A percentile compares a stretch with the other conserved stretches of the same genome.
phyloP scores from a whole-genome alignment of 1,284 basidiomycete species.

The Paramarasmius palmivorus region DNA sequence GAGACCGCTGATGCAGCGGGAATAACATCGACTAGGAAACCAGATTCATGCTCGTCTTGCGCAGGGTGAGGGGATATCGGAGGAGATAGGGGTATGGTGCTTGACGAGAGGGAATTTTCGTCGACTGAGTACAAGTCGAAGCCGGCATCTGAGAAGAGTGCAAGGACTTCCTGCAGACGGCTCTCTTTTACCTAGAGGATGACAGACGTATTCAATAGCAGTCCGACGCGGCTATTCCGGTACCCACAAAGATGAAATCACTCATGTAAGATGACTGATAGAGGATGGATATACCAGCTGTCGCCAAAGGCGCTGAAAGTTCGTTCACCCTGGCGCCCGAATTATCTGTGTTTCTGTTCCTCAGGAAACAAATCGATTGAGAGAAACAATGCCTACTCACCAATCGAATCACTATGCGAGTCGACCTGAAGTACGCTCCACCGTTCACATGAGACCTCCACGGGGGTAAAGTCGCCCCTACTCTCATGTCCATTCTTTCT shows the following conservation, averaged over 20 bases:
- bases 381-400: slow-evolving; percentile 35
- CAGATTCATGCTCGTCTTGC: slow-evolving; percentile 30
- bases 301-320: slow-evolving; percentile 76
- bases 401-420: slow-evolving; percentile 66
- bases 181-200: slow-evolving; percentile 60
- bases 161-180: slow-evolving; percentile 62
- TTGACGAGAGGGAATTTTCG: slow-evolving; percentile 36
- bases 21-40: slow-evolving; percentile 37
- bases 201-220: slow-evolving; percentile 5
- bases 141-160: slow-evolving; percentile 58
- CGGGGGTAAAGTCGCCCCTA: slow-evolving; percentile 38
- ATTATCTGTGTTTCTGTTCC: slow-evolving; percentile 44
- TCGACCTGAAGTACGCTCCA: slow-evolving; percentile 80
- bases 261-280: slow-evolving; percentile 87
- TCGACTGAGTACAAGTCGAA: slow-evolving; percentile 70
- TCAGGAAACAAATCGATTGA: slow-evolving; percentile 6
- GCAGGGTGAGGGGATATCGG: slow-evolving; percentile 29
- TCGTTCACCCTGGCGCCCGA: slow-evolving; percentile 76
- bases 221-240: not conserved
- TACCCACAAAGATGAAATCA: slow-evolving; percentile 78
- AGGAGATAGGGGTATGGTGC: slow-evolving; percentile 33
- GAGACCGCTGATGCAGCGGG: not conserved
- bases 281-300: slow-evolving; percentile 79
- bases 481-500: slow-evolving; percentile 24
- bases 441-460: slow-evolving; percentile 68